Percentiles rank a stretch among this genome's conserved stretches.
phyloP scores from a whole-genome alignment of 2,329 filamentous ascomycete genomes.

The Periconia sp. region DNA sequence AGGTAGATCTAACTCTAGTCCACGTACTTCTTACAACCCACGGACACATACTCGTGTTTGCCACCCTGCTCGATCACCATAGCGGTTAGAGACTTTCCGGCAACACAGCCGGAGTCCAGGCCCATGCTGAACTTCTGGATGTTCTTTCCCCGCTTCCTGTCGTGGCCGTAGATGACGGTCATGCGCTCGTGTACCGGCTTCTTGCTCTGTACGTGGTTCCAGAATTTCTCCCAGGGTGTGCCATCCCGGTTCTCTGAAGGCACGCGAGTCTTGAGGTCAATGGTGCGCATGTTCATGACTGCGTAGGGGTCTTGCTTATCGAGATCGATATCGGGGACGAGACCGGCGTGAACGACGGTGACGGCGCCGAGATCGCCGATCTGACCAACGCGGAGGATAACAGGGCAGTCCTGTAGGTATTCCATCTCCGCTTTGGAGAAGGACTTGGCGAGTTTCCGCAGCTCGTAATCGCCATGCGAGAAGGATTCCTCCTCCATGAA shows the following conservation, averaged over 20 bases:
- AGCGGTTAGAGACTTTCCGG: slow-evolving; percentile 76
- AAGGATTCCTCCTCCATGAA: slow-evolving; percentile 36
- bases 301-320: slow-evolving; percentile 76
- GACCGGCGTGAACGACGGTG: slow-evolving; percentile 82
- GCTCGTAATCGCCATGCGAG: slow-evolving; percentile 44
- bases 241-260: slow-evolving; percentile 61
- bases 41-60: slow-evolving; percentile 41
- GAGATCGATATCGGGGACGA: slow-evolving; percentile 76
- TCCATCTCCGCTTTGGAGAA: slow-evolving; percentile 65
- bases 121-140: slow-evolving; percentile 77
- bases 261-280: slow-evolving; percentile 67
- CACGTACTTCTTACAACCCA: slow-evolving; percentile 45
- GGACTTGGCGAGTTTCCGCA: slow-evolving; percentile 62
- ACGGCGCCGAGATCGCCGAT: slow-evolving; percentile 67
- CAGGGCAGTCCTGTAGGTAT: slow-evolving; percentile 74
- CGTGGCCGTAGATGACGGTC: slow-evolving; percentile 71
- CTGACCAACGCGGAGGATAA: slow-evolving; percentile 77
- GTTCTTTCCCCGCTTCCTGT: slow-evolving; percentile 74
- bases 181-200: slow-evolving; percentile 50
- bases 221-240: slow-evolving; percentile 70
- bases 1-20: no score
- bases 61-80: slow-evolving; percentile 70
- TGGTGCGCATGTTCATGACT: slow-evolving; percentile 90
- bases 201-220: slow-evolving; percentile 52
- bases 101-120: slow-evolving; percentile 82